Percentiles rank a stretch among this genome's conserved stretches.
phyloP scores from a whole-genome alignment of 1,139 yeast species.

The Pichia terricola region DNA sequence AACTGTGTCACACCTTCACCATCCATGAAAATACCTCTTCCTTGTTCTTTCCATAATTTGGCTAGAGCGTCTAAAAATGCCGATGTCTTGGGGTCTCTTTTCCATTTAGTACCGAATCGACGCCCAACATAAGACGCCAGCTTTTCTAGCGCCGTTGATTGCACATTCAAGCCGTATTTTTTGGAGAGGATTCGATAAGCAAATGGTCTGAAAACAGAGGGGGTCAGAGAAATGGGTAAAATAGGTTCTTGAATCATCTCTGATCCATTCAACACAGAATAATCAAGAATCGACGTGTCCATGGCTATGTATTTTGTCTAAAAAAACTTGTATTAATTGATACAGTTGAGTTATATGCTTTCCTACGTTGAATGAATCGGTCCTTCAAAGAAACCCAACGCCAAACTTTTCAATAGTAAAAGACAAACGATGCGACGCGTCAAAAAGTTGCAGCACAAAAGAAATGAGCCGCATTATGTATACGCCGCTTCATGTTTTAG shows the following conservation, averaged over 20 bases:
- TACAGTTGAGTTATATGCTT: neutral
- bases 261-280: conserved; percentile 1
- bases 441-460: no score
- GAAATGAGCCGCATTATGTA: no score
- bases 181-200: conserved; percentile 86
- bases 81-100: conserved; percentile 56
- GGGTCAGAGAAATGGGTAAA: conserved; percentile 67
- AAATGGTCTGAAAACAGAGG: conserved; percentile 77
- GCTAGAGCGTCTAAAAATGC: conserved; percentile 73
- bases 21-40: conserved; percentile 76
- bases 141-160: conserved; percentile 69
- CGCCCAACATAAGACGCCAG: conserved; percentile 68
- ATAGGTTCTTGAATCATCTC: conserved; percentile 18
- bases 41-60: conserved; percentile 77
- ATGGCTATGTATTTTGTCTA: no score
- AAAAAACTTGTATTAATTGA: no score
- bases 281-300: conserved; percentile 8
- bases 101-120: conserved; percentile 82
- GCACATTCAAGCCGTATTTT: conserved; percentile 84
- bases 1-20: conserved; percentile 59
- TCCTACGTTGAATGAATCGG: neutral
- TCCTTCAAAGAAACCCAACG: neutral
- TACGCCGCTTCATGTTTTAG: no score
- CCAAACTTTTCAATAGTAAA: neutral
- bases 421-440: no score